phyloP scores from a whole-genome alignment of 1,139 yeast genomes.

The Yamadazyma diddensiae region DNA sequence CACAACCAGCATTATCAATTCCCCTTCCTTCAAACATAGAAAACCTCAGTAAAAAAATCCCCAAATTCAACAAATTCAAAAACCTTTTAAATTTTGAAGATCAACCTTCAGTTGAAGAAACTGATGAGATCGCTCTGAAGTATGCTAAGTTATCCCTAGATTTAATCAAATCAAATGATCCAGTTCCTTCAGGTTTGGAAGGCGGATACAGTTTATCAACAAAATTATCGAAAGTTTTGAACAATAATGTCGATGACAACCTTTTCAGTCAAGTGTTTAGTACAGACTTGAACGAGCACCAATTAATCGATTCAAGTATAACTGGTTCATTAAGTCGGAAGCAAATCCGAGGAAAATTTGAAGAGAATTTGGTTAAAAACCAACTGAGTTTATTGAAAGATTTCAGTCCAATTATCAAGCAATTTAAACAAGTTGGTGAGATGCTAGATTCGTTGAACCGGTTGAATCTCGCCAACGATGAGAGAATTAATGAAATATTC shows the following conservation, averaged over 20 bases:
- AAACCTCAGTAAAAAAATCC: slow-evolving; percentile 31
- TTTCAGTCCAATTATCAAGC: slow-evolving; percentile 54
- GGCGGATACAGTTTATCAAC: slow-evolving; percentile 30
- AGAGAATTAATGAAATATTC: slow-evolving; percentile 29
- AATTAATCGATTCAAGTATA: slow-evolving; percentile 51
- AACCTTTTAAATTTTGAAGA: slow-evolving; percentile 26
- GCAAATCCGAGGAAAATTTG: slow-evolving; percentile 65
- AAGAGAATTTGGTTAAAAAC: slow-evolving; percentile 64
- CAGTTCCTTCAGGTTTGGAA: not conserved
- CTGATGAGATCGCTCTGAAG: slow-evolving; percentile 28
- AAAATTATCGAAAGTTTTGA: slow-evolving; percentile 51
- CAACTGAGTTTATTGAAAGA: slow-evolving; percentile 59
- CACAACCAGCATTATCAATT: slow-evolving; percentile 46
- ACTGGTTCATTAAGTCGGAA: slow-evolving; percentile 58
- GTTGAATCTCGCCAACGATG: slow-evolving; percentile 30
- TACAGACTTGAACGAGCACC: slow-evolving; percentile 25
- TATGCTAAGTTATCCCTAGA: slow-evolving; percentile 36
- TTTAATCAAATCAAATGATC: slow-evolving; percentile 14
- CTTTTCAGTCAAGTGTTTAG: slow-evolving; percentile 47
- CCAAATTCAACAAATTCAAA: slow-evolving; percentile 32
- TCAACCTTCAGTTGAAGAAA: slow-evolving; percentile 4
- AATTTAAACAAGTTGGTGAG: slow-evolving; percentile 41
- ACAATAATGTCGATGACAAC: slow-evolving; percentile 46
- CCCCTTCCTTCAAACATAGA: slow-evolving; percentile 43
- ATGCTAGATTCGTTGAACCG: slow-evolving; percentile 40